phyloP scores from a whole-genome alignment of 495 filamentous ascomycete genomes.

The Staphylotrichum longicolle region DNA sequence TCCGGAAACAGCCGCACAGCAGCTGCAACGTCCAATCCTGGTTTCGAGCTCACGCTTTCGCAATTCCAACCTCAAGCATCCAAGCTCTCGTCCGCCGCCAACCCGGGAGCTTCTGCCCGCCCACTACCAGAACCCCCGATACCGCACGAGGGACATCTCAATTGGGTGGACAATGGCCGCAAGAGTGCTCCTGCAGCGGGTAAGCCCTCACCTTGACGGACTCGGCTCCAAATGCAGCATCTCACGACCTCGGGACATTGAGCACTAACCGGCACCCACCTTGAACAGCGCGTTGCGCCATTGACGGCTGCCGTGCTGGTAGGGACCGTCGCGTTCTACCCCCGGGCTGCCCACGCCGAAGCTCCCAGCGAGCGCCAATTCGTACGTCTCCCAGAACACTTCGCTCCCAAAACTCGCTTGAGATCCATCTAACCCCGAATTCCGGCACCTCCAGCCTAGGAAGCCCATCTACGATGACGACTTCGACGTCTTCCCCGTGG shows the following conservation, averaged over 20 bases:
- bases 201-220: slow-evolving; percentile 21
- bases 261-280: slow-evolving; percentile 9
- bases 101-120: slow-evolving; percentile 10
- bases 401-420: neutral
- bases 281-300: slow-evolving; percentile 43
- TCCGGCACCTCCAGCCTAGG: slow-evolving; percentile 45
- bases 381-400: slow-evolving; percentile 25
- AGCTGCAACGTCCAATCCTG: slow-evolving; percentile 10
- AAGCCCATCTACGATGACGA: slow-evolving; percentile 92
- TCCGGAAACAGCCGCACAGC: slow-evolving; percentile 30
- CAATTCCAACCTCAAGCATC: slow-evolving; percentile 18
- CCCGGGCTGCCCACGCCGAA: slow-evolving; percentile 48
- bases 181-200: slow-evolving; percentile 53
- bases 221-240: neutral
- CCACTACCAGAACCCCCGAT: slow-evolving; percentile 10
- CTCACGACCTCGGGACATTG: slow-evolving; percentile 8
- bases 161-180: slow-evolving; percentile 52
- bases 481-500: slow-evolving; percentile 47
- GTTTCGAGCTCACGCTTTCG: slow-evolving; percentile 11
- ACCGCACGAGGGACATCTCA: slow-evolving; percentile 24
- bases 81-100: slow-evolving; percentile 13
- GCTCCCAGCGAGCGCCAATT: slow-evolving; percentile 39
- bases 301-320: slow-evolving; percentile 48
- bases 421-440: slow-evolving; percentile 6
- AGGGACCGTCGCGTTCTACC: slow-evolving; percentile 45